Percentiles rank a stretch among this genome's conserved stretches.
phyloP scores from a whole-genome alignment of 2,329 filamentous ascomycete species.

The Botrytis sinoallii region DNA sequence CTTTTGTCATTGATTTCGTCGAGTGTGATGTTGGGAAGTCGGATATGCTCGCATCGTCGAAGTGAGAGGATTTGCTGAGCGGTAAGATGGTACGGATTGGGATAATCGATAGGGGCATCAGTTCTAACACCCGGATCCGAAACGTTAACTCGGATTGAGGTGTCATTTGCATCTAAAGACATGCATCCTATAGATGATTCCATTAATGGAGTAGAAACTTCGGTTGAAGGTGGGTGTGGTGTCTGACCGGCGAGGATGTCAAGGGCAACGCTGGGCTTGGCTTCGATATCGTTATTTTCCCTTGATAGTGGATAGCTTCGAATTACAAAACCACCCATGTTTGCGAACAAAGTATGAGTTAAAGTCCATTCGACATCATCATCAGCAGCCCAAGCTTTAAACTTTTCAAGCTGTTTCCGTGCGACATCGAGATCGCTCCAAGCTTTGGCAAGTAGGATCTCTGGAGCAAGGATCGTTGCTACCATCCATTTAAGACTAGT shows the following conservation, averaged over 20 bases:
- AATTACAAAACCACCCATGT: constrained; percentile 27
- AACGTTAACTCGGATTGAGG: background rate
- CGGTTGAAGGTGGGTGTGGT: background rate
- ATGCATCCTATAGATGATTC: background rate
- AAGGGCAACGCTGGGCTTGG: background rate
- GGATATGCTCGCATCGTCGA: constrained; percentile 5
- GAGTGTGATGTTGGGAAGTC: constrained; percentile 41
- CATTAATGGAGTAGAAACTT: background rate
- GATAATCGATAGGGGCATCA: background rate
- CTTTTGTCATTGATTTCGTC: constrained; percentile 48
- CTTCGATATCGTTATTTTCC: background rate
- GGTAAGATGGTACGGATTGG: constrained; percentile 10
- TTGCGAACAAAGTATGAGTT: constrained; percentile 24
- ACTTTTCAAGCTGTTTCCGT: background rate
- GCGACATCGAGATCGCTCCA: constrained; percentile 17
- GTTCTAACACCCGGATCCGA: background rate
- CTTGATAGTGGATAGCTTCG: background rate
- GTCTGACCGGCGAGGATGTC: background rate
- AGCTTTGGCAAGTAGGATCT: constrained; percentile 20
- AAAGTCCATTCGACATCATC: constrained; percentile 23
- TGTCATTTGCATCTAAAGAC: background rate
- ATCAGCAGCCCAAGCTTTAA: constrained; percentile 12
- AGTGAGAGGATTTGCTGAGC: constrained; percentile 8
- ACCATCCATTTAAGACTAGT: constrained; percentile 23
- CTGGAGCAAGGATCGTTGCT: constrained; percentile 19